A percentile compares a stretch with the other conserved stretches of the same genome.
Conservation (phyloP, 305 asterid genomes). For the Caryopteris hybrid region DNA sequence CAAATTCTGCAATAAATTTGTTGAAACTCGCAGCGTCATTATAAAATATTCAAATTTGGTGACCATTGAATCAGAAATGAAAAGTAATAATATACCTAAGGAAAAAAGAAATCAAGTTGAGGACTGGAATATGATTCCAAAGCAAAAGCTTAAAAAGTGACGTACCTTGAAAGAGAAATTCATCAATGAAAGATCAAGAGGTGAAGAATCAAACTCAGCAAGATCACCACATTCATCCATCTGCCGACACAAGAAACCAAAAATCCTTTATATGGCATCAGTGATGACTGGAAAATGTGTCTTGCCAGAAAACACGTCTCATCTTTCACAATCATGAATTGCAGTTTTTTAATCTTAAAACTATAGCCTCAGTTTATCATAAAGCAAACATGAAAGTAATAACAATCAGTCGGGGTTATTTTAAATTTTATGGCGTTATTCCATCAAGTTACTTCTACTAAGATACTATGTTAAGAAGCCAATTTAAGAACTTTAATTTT, state of each 20-base stretch:
- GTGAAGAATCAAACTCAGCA: slow-evolving; percentile 63
- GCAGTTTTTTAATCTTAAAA: neutral
- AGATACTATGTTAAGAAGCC: too few species aligned
- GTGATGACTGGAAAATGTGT: slow-evolving; percentile 4
- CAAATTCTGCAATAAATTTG: slow-evolving; percentile 73
- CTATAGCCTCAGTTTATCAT: too few species aligned
- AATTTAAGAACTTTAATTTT: too few species aligned
- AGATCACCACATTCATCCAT: slow-evolving; percentile 87
- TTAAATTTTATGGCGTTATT: neutral
- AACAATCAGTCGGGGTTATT: too few species aligned
- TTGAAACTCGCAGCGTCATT: too few species aligned
- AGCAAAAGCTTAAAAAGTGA: neutral
- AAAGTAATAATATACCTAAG: too few species aligned
- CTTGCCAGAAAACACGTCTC: neutral
- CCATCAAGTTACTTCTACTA: neutral
- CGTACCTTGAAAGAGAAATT: slow-evolving; percentile 95
- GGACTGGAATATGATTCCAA: neutral
- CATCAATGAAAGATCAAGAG: slow-evolving; percentile 73
- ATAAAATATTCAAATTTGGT: neutral
- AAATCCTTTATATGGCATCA: slow-evolving; percentile 15
- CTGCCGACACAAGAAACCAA: slow-evolving; percentile 43
- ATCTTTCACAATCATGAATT: neutral
- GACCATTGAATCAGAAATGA: too few species aligned
- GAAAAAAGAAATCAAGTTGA: neutral
- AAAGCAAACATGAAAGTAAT: too few species aligned